Conservation (phyloP, 2,329 filamentous ascomycete genomes). For the Paecilomyces sp. region DNA sequence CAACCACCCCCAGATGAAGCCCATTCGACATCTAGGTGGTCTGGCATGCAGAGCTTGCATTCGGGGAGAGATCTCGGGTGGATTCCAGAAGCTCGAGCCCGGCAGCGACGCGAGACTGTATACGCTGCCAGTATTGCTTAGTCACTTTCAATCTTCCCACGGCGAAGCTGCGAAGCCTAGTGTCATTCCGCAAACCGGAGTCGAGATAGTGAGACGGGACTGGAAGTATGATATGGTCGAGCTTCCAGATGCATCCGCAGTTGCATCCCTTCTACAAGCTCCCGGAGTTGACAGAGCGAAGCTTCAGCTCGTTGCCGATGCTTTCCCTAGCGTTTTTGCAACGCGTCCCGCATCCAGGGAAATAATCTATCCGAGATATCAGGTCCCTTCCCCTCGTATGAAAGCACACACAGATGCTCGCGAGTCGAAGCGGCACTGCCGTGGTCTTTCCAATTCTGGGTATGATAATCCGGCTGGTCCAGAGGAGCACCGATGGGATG, state of each 20-base stretch:
- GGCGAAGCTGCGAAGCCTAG: conserved; percentile 19
- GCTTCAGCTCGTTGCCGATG: conserved; percentile 44
- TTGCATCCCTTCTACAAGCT: conserved; percentile 36
- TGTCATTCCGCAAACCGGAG: conserved; percentile 10
- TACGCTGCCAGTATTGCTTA: conserved; percentile 23
- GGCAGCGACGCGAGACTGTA: conserved; percentile 16
- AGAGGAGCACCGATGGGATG: background rate
- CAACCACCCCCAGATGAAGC: conserved; percentile 51
- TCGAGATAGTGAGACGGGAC: conserved; percentile 30
- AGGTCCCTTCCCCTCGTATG: background rate
- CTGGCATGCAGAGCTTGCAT: conserved; percentile 51
- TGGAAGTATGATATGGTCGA: conserved; percentile 58
- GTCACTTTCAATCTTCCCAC: conserved; percentile 33
- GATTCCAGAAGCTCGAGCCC: conserved; percentile 1
- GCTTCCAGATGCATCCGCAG: conserved; percentile 41
- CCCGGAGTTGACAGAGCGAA: conserved; percentile 53
- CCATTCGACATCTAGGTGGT: conserved; percentile 48
- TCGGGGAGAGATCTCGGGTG: background rate
- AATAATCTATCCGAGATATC: conserved; percentile 1
- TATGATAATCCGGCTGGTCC: background rate
- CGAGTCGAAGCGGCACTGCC: conserved; percentile 1
- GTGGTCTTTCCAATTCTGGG: background rate
- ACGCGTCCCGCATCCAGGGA: conserved; percentile 10
- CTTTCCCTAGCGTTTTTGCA: conserved; percentile 41
- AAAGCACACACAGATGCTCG: background rate